These are phyloP conservation scores for Ustilago tritici DNA, from an alignment of 1,284 basidiomycete genomes.

Conservation along the genomic window DNA sequence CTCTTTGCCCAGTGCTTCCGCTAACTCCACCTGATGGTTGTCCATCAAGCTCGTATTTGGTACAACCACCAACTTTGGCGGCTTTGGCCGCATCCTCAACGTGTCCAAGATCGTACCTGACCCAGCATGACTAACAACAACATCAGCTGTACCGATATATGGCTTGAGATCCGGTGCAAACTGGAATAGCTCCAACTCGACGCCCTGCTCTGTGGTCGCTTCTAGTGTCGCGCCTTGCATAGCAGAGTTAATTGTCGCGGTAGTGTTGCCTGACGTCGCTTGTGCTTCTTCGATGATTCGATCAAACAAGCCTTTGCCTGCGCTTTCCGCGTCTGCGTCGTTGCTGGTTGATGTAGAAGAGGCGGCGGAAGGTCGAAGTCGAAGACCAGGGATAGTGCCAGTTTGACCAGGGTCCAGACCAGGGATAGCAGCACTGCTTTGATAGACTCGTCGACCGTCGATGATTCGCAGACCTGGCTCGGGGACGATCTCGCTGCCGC, in stretches of 20 bases:
- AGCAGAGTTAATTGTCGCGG: not conserved
- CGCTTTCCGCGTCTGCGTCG: not conserved
- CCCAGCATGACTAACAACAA: constrained; percentile 93
- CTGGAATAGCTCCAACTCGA: constrained; percentile 48
- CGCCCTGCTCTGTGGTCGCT: constrained; percentile 22
- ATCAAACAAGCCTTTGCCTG: constrained; percentile 27
- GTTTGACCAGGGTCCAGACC: constrained; percentile 48
- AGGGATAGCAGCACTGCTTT: constrained; percentile 21
- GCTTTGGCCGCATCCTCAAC: constrained; percentile 73
- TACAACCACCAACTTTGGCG: constrained; percentile 83
- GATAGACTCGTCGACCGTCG: constrained; percentile 46
- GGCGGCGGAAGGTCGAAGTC: constrained; percentile 11
- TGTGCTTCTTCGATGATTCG: constrained; percentile 33
- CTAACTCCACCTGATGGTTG: constrained; percentile 92
- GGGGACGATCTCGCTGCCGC: constrained; percentile 40
- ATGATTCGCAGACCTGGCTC: constrained; percentile 48
- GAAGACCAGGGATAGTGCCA: constrained; percentile 35
- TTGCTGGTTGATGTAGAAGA: not conserved
- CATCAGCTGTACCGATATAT: constrained; percentile 76
- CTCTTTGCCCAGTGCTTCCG: constrained; percentile 75
- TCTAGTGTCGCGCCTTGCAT: constrained; percentile 29
- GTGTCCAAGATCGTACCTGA: constrained; percentile 94
- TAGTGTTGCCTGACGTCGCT: constrained; percentile 18
- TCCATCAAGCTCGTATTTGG: constrained; percentile 90
- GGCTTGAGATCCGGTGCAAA: constrained; percentile 47